A percentile compares a stretch with the other conserved stretches of the same genome.
phyloP scores from a whole-genome alignment of 352 stramenopile genomes.

The Pythium apleroticum region DNA sequence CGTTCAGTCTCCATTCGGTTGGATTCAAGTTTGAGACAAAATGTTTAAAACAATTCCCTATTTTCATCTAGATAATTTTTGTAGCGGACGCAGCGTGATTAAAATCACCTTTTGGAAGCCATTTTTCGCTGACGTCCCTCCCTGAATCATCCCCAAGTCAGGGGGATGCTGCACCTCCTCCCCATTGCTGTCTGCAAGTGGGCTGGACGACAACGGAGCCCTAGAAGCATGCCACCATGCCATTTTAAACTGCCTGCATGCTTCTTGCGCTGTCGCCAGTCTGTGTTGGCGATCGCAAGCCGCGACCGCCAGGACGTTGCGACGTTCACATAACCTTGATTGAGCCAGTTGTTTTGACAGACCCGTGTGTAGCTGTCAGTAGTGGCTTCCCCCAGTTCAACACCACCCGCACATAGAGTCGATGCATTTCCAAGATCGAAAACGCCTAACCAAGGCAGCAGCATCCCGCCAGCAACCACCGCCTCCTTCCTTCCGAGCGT shows the following conservation, averaged over 20 bases:
- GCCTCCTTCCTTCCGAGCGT: background rate
- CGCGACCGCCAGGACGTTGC: background rate
- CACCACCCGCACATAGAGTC: background rate
- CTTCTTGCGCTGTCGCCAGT: background rate
- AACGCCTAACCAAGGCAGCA: background rate
- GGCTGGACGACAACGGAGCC: too few species aligned
- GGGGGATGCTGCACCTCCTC: background rate
- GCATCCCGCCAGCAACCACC: background rate
- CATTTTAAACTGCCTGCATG: too few species aligned
- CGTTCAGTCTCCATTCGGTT: background rate
- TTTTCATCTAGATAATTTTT: background rate
- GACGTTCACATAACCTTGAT: background rate
- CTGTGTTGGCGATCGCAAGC: background rate
- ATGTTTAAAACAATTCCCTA: background rate
- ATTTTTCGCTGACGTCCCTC: background rate
- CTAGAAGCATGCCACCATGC: too few species aligned
- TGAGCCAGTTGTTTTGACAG: slow-evolving; percentile 18
- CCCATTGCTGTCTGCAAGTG: too few species aligned
- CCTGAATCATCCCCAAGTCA: too few species aligned
- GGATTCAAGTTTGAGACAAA: too few species aligned
- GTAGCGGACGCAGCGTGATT: background rate
- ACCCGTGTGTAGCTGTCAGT: background rate
- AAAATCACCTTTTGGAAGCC: background rate
- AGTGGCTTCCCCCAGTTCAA: slow-evolving; percentile 1
- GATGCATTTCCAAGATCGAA: background rate